phyloP scores from a whole-genome alignment of 306 rosid genomes.

The Coriaria nepalensis region DNA sequence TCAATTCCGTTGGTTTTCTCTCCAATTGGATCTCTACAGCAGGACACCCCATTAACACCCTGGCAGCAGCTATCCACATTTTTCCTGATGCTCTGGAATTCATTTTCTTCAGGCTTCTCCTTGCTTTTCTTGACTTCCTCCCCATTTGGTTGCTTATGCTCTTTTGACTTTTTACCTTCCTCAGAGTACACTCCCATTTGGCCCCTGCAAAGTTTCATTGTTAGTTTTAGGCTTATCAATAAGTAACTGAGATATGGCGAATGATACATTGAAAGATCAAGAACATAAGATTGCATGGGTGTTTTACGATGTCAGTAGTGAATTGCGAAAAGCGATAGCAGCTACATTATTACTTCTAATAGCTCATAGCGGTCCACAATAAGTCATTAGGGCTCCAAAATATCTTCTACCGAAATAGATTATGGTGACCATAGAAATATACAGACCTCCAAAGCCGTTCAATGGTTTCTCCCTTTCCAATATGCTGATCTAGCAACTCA shows the following conservation, averaged over 20 bases:
- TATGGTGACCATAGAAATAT: neutral
- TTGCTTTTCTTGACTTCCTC: conserved; percentile 16
- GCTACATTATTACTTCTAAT: too few relatives aligned
- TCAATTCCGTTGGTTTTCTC: conserved; percentile 29
- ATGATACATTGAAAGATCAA: too few relatives aligned
- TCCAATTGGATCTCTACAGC: conserved; percentile 51
- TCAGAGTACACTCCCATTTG: conserved; percentile 30
- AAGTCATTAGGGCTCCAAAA: too few relatives aligned
- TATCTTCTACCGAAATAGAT: too few relatives aligned
- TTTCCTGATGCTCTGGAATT: conserved; percentile 16
- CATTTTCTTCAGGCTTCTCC: conserved; percentile 16
- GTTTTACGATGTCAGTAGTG: too few relatives aligned
- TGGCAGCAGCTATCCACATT: conserved; percentile 39
- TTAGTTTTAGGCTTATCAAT: too few relatives aligned
- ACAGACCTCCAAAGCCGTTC: conserved; percentile 70
- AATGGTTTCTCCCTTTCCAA: conserved; percentile 53
- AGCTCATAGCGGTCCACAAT: too few relatives aligned
- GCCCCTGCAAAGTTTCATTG: conserved; percentile 23
- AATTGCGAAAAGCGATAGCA: too few relatives aligned
- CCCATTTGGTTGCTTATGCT: conserved; percentile 22
- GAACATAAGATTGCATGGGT: too few relatives aligned
- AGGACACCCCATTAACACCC: conserved; percentile 64
- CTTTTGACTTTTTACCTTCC: conserved; percentile 18
- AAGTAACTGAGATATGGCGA: too few relatives aligned
- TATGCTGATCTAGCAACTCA: conserved; percentile 61